Percentiles rank a stretch among this genome's conserved stretches.
Evolutionary conservation across 2,329 filamentous ascomycete genomes (phyloP).

Genomic region (Cordyceps sp.): DNA sequence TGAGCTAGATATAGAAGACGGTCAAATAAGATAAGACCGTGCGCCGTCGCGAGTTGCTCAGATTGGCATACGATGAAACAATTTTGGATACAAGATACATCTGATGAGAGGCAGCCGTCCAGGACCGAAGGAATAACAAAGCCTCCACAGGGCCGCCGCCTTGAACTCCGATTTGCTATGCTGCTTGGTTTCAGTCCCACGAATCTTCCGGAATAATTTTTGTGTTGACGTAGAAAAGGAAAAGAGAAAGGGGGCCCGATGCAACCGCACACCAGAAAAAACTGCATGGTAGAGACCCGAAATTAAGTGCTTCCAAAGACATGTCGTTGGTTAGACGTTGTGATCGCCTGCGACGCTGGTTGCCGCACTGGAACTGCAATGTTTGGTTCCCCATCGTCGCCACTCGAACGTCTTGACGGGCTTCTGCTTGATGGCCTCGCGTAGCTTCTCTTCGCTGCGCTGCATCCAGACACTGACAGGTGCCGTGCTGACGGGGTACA

Average conservation of each 20-base stretch:
- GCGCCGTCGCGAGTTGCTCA: not conserved
- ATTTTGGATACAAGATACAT: too few relatives aligned
- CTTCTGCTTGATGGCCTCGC: constrained; percentile 22
- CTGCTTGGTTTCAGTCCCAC: too few relatives aligned
- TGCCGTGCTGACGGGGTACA: constrained; percentile 35
- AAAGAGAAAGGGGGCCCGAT: too few relatives aligned
- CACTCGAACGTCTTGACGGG: constrained; percentile 19
- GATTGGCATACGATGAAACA: not conserved
- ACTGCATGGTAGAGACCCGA: too few relatives aligned
- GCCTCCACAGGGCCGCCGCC: not conserved
- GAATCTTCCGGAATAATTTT: too few relatives aligned
- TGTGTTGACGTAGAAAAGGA: too few relatives aligned
- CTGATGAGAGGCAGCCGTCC: not conserved
- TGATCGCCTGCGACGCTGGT: not conserved
- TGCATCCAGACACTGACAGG: constrained; percentile 20
- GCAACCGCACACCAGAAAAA: too few relatives aligned
- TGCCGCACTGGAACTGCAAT: not conserved
- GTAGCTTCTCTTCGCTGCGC: constrained; percentile 22
- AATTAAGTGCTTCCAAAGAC: too few relatives aligned
- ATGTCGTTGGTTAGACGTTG: constrained; percentile 1
- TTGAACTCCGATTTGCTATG: not conserved
- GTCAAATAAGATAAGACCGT: too few relatives aligned
- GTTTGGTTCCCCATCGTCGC: constrained; percentile 4
- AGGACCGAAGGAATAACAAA: not conserved
- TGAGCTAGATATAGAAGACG: too few relatives aligned